Base-by-base conservation (phyloP, 2,329 filamentous ascomycete genomes). In the Cladophialophora immunda region DNA sequence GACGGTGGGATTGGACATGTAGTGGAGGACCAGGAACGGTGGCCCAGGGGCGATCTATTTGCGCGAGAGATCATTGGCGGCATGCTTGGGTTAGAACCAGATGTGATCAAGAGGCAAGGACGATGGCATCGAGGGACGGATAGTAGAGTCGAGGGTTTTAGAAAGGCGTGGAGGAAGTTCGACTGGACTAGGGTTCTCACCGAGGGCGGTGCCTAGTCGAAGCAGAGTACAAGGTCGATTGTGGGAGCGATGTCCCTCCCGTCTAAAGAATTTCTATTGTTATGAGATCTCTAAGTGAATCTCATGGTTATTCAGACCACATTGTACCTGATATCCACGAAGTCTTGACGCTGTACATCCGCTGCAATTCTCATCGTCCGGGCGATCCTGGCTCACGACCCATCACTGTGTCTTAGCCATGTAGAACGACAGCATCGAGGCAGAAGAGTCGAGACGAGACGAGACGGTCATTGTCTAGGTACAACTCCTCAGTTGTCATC, bases 1-100 rank as follows among this genome's bases (percentile, higher is more conserved):
- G 94, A 99, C 76, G 95, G 95, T 2, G 95, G 95, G 0, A 80
- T 99, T 71, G 95, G 93, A 0, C 95, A 99, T 77, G 84, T 99
- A 8, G 92, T 99, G 0, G 95, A 99, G 79, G 92, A 99, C 73
- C 83, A 89, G 30, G 86, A 88, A 57, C 84, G 89, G 58, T 99
- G 95, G 95, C 96, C 96, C 0, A 87, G 86, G 73, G 94, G 94
- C 0, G 95, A 99, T 78, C 78, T 97, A 19, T 99, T 99, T 77
- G 95, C 95, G 1, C 84, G 95, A 62, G 95, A 98, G 80, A 87
- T 97, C 6, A 83, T 99, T 41, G 95, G 93, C 0, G 95, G 94
- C 2, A 98, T 99, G 89, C 80, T 98, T 60, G 94, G 96, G 78
- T 84, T 87, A 27, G 92, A 89, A 70, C 88, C 91, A 2, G 90